These are phyloP conservation scores for Lentinula raphanica DNA, from an alignment of 768 basidiomycete species.

Conservation along the genomic window DNA sequence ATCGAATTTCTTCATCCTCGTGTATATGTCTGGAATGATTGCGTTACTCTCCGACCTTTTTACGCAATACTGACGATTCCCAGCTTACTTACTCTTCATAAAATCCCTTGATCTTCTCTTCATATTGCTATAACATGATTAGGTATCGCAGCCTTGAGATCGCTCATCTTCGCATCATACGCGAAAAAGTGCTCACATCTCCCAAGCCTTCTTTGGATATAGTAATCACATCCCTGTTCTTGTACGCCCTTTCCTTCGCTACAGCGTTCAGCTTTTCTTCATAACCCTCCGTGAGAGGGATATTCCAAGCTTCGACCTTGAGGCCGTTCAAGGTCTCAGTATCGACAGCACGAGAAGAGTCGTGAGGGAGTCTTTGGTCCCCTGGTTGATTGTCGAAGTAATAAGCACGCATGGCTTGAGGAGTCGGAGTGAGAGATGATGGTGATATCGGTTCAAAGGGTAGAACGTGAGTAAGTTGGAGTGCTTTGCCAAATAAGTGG, in stretches of 20 bases:
- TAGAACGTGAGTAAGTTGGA: too few relatives aligned
- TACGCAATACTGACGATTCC: not conserved
- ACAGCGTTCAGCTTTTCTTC: slow-evolving; percentile 54
- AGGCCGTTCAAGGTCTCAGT: slow-evolving; percentile 44
- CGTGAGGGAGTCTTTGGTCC: slow-evolving; percentile 79
- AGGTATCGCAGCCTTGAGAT: not conserved
- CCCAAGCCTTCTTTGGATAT: slow-evolving; percentile 77
- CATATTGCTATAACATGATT: slow-evolving; percentile 43
- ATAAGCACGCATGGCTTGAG: slow-evolving; percentile 60
- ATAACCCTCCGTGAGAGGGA: slow-evolving; percentile 59
- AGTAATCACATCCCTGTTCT: slow-evolving; percentile 77
- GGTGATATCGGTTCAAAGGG: too few relatives aligned
- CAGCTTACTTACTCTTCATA: slow-evolving; percentile 67
- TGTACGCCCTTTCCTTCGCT: slow-evolving; percentile 69
- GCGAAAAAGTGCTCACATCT: slow-evolving; percentile 38
- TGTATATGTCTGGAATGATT: slow-evolving; percentile 71
- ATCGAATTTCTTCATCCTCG: slow-evolving; percentile 94
- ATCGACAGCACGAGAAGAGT: slow-evolving; percentile 56
- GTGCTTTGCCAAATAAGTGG: too few relatives aligned
- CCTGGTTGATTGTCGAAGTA: slow-evolving; percentile 71
- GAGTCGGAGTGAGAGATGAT: not conserved
- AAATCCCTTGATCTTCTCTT: slow-evolving; percentile 75
- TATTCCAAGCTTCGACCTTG: slow-evolving; percentile 62
- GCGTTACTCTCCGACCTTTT: too few relatives aligned
- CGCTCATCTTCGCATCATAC: not conserved